phyloP scores from a whole-genome alignment of 306 rosid species.

The Trichosanthes truncata region DNA sequence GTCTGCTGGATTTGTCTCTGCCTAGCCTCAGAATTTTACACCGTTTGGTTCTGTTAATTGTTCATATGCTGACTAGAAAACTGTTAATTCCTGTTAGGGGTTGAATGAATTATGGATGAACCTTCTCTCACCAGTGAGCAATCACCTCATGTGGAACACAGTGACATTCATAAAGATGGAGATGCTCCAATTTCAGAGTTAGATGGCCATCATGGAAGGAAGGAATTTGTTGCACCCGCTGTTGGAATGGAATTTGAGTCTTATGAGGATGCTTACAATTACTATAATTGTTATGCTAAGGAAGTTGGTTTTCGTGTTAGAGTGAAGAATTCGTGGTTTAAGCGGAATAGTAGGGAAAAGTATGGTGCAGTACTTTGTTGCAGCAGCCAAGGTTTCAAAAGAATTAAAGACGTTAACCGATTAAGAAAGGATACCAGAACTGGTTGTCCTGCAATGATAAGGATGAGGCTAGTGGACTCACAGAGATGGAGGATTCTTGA shows the following conservation, averaged over 20 bases:
- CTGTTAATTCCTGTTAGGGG: slow-evolving; percentile 3
- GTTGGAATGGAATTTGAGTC: slow-evolving; percentile 95
- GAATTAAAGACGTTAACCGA: slow-evolving; percentile 73
- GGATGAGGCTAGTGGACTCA: slow-evolving; percentile 82
- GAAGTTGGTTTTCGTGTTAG: slow-evolving; percentile 85
- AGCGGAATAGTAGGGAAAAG: slow-evolving; percentile 87
- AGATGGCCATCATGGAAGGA: slow-evolving; percentile 48
- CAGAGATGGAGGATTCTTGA: slow-evolving; percentile 89
- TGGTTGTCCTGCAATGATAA: slow-evolving; percentile 94
- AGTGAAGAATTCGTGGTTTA: slow-evolving; percentile 97
- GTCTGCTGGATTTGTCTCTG: neutral
- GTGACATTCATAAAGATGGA: slow-evolving; percentile 40
- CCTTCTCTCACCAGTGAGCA: slow-evolving; percentile 34
- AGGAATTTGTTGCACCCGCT: slow-evolving; percentile 72
- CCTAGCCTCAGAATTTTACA: neutral
- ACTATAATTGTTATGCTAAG: slow-evolving; percentile 84
- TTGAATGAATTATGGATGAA: slow-evolving; percentile 52
- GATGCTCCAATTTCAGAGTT: slow-evolving; percentile 29
- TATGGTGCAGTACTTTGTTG: slow-evolving; percentile 97
- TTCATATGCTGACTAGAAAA: slow-evolving; percentile 1
- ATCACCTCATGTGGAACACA: slow-evolving; percentile 40
- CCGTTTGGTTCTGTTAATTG: neutral
- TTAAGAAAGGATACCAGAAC: slow-evolving; percentile 92
- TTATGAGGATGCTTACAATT: slow-evolving; percentile 89
- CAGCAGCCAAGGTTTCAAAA: slow-evolving; percentile 97